phyloP scores from a whole-genome alignment of 2,329 filamentous ascomycete genomes.

The Apiospora pterosperma region DNA sequence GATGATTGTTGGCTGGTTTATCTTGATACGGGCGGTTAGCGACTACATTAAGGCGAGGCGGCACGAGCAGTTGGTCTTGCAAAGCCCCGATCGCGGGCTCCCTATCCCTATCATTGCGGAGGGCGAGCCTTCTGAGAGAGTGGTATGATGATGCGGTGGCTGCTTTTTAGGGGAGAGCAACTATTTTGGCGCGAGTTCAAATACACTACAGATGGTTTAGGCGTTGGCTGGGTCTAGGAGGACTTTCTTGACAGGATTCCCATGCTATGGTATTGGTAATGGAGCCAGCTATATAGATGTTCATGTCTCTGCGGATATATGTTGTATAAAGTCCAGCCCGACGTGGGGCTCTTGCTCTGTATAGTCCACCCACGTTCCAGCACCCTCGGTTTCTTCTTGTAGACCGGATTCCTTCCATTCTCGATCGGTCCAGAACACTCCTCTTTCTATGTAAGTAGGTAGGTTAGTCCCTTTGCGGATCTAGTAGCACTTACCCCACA shows the following conservation, averaged over 20 bases:
- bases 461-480: too few relatives aligned
- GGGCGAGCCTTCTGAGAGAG: conserved; percentile 74
- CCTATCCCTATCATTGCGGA: conserved; percentile 82
- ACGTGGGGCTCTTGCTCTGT: neutral
- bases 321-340: neutral
- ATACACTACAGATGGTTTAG: conserved; percentile 6
- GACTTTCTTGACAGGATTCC: neutral
- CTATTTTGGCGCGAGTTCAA: neutral
- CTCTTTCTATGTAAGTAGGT: too few relatives aligned
- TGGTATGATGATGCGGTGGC: conserved; percentile 51
- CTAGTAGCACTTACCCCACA: neutral
- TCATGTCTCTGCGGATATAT: neutral
- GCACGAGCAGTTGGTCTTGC: conserved; percentile 89
- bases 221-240: neutral
- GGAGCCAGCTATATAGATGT: neutral
- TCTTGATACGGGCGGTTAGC: conserved; percentile 87
- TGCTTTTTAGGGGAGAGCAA: neutral
- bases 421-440: too few relatives aligned
- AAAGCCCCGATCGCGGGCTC: conserved; percentile 86
- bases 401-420: neutral
- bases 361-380: neutral
- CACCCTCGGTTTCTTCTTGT: neutral
- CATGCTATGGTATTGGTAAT: neutral
- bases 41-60: conserved; percentile 85
- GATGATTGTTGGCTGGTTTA: conserved; percentile 98